Percentiles rank a stretch among this genome's conserved stretches.
Evolutionary conservation across 192 early-diverging fungal genomes (phyloP).

Genomic region (Allomyces macrogynus): DNA sequence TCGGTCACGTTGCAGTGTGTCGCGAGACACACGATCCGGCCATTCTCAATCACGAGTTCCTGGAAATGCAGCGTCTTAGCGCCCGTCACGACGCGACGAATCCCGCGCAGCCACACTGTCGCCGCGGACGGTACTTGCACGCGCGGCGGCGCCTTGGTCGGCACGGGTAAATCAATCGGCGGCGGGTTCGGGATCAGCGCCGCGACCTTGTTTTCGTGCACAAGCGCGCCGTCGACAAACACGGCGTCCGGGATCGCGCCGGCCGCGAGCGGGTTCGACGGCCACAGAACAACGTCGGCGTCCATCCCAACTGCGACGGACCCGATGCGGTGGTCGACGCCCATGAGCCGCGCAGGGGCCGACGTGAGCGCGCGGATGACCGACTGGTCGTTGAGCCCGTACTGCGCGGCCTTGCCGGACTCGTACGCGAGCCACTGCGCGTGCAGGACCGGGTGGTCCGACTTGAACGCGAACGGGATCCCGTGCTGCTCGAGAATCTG

Average conservation of each 20-base stretch:
- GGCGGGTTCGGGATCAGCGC: slow-evolving; percentile 21
- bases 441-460: slow-evolving; percentile 59
- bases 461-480: slow-evolving; percentile 52
- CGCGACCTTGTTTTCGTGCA: slow-evolving; percentile 24
- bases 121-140: neutral
- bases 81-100: neutral
- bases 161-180: slow-evolving; percentile 13
- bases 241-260: slow-evolving; percentile 55
- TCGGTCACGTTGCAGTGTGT: neutral
- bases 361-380: slow-evolving; percentile 46
- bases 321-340: slow-evolving; percentile 45
- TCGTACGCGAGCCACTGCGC: slow-evolving; percentile 53
- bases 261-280: slow-evolving; percentile 38
- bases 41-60: neutral
- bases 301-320: slow-evolving; percentile 44
- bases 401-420: slow-evolving; percentile 49
- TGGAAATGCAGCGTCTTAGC: neutral
- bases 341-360: slow-evolving; percentile 47
- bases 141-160: slow-evolving; percentile 5
- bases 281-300: slow-evolving; percentile 66
- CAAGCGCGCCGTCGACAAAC: slow-evolving; percentile 45
- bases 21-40: neutral
- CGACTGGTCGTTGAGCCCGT: slow-evolving; percentile 37
- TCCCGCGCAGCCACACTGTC: neutral
- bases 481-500: slow-evolving; percentile 41